These are phyloP conservation scores for Fusarium denticulatum DNA, from an alignment of 2,329 filamentous ascomycete species.

Conservation along the genomic window DNA sequence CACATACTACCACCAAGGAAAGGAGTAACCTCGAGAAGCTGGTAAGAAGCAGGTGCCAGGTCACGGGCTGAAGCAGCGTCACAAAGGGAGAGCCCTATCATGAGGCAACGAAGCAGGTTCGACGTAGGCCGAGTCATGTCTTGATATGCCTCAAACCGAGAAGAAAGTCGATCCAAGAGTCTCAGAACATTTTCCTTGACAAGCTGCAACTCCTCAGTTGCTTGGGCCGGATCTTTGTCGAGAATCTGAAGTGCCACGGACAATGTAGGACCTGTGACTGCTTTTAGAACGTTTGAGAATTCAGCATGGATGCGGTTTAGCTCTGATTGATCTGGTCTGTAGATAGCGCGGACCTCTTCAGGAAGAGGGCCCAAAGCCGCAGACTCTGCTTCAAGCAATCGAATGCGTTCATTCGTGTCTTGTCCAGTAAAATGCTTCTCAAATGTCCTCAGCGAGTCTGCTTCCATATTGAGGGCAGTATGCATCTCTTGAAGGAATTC, in stretches of 20 bases:
- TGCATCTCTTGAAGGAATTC: slow-evolving; percentile 66
- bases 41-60: slow-evolving; percentile 48
- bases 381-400: slow-evolving; percentile 71
- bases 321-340: slow-evolving; percentile 74
- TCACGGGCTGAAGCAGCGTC: slow-evolving; percentile 55
- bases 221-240: slow-evolving; percentile 33
- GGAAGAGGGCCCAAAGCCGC: slow-evolving; percentile 72
- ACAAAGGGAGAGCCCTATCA: slow-evolving; percentile 76
- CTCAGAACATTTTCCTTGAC: slow-evolving; percentile 69
- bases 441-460: slow-evolving; percentile 71
- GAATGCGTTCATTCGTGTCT: slow-evolving; percentile 71
- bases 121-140: slow-evolving; percentile 84
- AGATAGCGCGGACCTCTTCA: slow-evolving; percentile 71
- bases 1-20: slow-evolving; percentile 63
- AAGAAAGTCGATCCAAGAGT: slow-evolving; percentile 74
- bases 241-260: slow-evolving; percentile 47
- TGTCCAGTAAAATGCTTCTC: slow-evolving; percentile 75
- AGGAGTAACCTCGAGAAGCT: slow-evolving; percentile 60
- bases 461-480: slow-evolving; percentile 62
- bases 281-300: slow-evolving; percentile 78
- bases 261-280: slow-evolving; percentile 63
- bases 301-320: slow-evolving; percentile 81
- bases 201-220: slow-evolving; percentile 57
- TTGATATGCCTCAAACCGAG: slow-evolving; percentile 80
- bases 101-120: slow-evolving; percentile 81